Conservation (phyloP, 345 rosid species). For the Eucalyptus lansdowneana region DNA sequence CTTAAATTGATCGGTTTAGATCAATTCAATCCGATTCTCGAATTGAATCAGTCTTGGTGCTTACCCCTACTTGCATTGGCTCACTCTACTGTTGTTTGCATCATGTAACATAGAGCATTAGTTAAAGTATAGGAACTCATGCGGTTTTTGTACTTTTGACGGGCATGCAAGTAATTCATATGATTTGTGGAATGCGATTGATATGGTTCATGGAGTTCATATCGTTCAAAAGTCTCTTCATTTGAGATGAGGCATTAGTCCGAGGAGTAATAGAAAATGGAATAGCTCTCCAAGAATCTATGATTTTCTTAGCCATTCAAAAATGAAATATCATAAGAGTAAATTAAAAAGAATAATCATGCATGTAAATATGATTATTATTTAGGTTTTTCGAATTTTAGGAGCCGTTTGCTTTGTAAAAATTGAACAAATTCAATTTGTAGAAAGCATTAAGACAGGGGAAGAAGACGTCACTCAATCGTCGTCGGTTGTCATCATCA, state of each 20-base stretch:
- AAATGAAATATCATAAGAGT: too few species aligned
- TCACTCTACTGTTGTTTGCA: background rate
- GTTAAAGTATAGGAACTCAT: background rate
- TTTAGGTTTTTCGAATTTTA: too few species aligned
- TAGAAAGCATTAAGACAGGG: too few species aligned
- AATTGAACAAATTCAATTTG: too few species aligned
- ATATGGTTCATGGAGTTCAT: background rate
- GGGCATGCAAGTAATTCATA: background rate
- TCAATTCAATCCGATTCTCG: background rate
- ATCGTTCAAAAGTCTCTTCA: too few species aligned
- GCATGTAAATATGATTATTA: background rate
- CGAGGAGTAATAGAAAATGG: background rate
- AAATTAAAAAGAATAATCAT: too few species aligned
- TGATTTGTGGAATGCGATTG: background rate
- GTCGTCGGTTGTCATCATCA: too few species aligned
- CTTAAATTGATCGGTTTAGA: accelerated
- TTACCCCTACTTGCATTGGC: background rate
- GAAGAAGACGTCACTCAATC: too few species aligned
- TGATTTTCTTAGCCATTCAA: too few species aligned
- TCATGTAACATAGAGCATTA: background rate
- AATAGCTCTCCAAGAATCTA: background rate
- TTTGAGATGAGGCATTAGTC: too few species aligned
- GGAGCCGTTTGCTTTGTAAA: too few species aligned
- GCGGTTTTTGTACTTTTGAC: background rate
- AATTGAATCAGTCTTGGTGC: background rate